Evolutionary conservation across 2,329 filamentous ascomycete genomes (phyloP).

Genomic region (Pseudonectria buxi): DNA sequence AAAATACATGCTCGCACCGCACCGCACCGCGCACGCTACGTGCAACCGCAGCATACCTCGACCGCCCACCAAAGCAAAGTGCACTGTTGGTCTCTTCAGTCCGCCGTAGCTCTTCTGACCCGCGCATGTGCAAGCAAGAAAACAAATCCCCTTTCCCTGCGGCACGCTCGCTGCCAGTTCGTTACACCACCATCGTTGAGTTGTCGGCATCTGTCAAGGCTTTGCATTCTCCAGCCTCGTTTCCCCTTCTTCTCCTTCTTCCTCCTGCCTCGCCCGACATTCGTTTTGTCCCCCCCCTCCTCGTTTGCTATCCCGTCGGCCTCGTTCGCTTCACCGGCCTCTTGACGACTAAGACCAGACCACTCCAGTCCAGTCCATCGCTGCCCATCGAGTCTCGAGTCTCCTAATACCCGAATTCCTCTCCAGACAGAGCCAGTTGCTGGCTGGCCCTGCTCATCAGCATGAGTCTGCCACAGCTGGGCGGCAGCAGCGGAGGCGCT

Average conservation of each 20-base stretch:
- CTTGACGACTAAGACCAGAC: too few species aligned
- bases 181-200: constrained; percentile 15
- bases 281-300: constrained; percentile 19
- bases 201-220: constrained; percentile 15
- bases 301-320: constrained; percentile 4
- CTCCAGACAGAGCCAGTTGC: constrained; percentile 20
- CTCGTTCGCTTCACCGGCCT: constrained; percentile 1
- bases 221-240: constrained; percentile 12
- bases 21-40: too few species aligned
- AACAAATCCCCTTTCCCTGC: constrained; percentile 25
- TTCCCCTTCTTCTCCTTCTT: constrained; percentile 7
- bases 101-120: constrained; percentile 9
- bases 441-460: constrained; percentile 45
- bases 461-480: constrained; percentile 47
- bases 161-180: constrained; percentile 15
- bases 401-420: not conserved
- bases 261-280: constrained; percentile 13
- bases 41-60: too few species aligned
- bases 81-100: constrained; percentile 5
- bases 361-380: not conserved
- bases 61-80: constrained; percentile 1
- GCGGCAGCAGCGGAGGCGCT: constrained; percentile 48
- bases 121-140: constrained; percentile 18
- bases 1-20: too few species aligned
- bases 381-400: constrained; percentile 6